Conservation (phyloP, 2,329 filamentous ascomycete species). For the Parafenestella ontariensis region DNA sequence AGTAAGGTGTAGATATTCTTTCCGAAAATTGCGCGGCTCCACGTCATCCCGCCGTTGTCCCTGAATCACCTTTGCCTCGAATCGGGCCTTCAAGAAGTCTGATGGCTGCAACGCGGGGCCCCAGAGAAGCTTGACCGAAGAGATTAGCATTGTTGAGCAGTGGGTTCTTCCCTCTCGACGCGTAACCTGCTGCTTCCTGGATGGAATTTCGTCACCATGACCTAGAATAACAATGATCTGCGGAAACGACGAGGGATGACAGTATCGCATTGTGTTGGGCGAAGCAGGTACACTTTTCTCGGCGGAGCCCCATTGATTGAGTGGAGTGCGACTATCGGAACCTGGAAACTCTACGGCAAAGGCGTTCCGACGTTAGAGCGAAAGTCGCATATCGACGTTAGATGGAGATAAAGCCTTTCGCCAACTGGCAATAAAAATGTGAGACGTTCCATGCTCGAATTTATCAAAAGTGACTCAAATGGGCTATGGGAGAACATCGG, state of each 20-base stretch:
- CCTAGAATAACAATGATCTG: slow-evolving; percentile 4
- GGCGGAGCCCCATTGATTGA: slow-evolving; percentile 19
- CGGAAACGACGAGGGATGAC: slow-evolving; percentile 2
- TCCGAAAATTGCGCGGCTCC: slow-evolving; percentile 2
- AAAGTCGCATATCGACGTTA: slow-evolving; percentile 7
- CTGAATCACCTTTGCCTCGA: slow-evolving; percentile 22
- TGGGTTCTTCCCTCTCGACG: slow-evolving; percentile 15
- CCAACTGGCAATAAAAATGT: slow-evolving; percentile 12
- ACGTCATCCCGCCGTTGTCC: slow-evolving; percentile 21
- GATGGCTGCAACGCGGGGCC: slow-evolving; percentile 29
- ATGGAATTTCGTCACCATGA: slow-evolving; percentile 18
- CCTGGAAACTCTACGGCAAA: slow-evolving; percentile 6
- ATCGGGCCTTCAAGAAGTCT: slow-evolving; percentile 24
- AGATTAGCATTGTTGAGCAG: slow-evolving; percentile 17
- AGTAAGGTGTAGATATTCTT: background rate
- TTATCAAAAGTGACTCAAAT: slow-evolving; percentile 4
- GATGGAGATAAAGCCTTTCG: background rate
- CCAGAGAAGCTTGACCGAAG: slow-evolving; percentile 30
- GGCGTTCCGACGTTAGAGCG: slow-evolving; percentile 15
- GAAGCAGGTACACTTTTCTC: slow-evolving; percentile 16
- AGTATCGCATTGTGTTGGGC: slow-evolving; percentile 20
- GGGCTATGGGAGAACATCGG: slow-evolving; percentile 9
- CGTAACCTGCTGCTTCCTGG: slow-evolving; percentile 12
- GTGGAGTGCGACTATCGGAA: slow-evolving; percentile 9
- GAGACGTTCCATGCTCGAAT: slow-evolving; percentile 4